Base-by-base conservation (phyloP, 495 filamentous ascomycete species). In the Pseudevernia furfuracea region DNA sequence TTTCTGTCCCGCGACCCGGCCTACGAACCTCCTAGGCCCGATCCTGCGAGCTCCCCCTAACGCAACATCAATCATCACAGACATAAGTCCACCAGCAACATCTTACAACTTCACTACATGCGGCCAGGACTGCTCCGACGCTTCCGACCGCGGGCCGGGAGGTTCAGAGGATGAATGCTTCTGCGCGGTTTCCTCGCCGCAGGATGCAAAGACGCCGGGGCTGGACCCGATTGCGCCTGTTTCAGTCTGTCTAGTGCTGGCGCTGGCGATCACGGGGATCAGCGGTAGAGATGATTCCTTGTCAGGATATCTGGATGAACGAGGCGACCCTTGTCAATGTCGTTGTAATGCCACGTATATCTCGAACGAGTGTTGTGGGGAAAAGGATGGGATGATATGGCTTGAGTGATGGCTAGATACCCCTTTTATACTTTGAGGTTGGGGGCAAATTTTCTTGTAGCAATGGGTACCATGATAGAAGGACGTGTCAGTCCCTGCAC, bases 191-290 rank as follows among this genome's bases (percentile, higher is more conserved):
- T 61, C 65, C 12, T 53, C 19, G 7, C 61, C 65, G 17, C 30
- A 58, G 28, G 59, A 62, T 58, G 58, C 43, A 15, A 57, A 17
- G 23, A 53, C n/a, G 6, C 25, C 62, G 36, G 49, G 60, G 32
- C 53, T 67, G 11, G 65, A 62, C 55, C 28, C 44, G 21, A 7
- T 67, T 19, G 49, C 46, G 4, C 52, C 65, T 0, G 43, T 41
- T 8, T n/a, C 60, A 10, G 34, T 67, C 6, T 67, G 59, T 62
- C 59, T 62, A n/a, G 64, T 58, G n/a, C 59, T 66, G 59, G 59
- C 64, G 14, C 49, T 44, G n/a, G 46, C 58, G 23, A 34, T 49
- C 9, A 9, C 55, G 37, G 23, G 43, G n/a, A 32, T 28, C 8
- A 36, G 56, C 49, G 30, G 28, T 62, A n/a, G 56, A 9, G 62